Evolutionary conservation across 1,139 yeast species (phyloP), one percentile per base, ranked within the genome.

Genomic region (Hyphopichia burtonii): DNA sequence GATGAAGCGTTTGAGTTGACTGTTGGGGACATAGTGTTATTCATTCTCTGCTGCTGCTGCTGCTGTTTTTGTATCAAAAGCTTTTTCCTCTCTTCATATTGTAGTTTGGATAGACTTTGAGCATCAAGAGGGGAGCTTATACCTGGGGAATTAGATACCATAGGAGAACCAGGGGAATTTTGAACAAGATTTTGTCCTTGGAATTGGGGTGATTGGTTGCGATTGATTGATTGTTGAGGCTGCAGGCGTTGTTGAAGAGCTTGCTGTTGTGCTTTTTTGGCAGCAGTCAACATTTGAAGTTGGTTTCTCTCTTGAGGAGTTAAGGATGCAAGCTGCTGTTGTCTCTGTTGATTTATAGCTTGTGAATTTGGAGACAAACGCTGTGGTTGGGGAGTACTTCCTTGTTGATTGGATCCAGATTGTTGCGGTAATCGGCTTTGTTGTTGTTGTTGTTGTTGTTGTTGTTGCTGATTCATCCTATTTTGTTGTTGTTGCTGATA

Each of bases 401-500:
- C 31, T 15, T 34, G 37, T 10, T 16, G 30, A 15, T 9, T 14
- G n/a, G 27, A 20, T 5, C 28, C n/a, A 8, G 11, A 12, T 12
- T 9, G 28, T 25, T 25, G 28, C 12, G 28, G 28, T 10, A 17
- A 6, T 12, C 20, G 16, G 57, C 38, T 48, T 49, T 44, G 45
- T 12, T 33, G 43, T 31, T n/a, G n/a, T n/a, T n/a, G n/a, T 41
- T 68, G 75, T 44, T 74, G 79, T 44, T 78, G 81, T 42, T 73
- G 77, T n/a, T 58, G 55, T 54, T 61, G 66, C 45, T 68, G 69
- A 52, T 54, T 71, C 17, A 53, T 53, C 39, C 63, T 53, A 38
- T 60, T 60, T 41, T 68, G 75, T 44, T 74, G 79, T 44, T 78
- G 81, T 42, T 73, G 77, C 50, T 78, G 83, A 23, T 78, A 61